These are phyloP conservation scores for Chalciporus sphaerocephalus DNA, from an alignment of 768 basidiomycete genomes.

Conservation along the genomic window DNA sequence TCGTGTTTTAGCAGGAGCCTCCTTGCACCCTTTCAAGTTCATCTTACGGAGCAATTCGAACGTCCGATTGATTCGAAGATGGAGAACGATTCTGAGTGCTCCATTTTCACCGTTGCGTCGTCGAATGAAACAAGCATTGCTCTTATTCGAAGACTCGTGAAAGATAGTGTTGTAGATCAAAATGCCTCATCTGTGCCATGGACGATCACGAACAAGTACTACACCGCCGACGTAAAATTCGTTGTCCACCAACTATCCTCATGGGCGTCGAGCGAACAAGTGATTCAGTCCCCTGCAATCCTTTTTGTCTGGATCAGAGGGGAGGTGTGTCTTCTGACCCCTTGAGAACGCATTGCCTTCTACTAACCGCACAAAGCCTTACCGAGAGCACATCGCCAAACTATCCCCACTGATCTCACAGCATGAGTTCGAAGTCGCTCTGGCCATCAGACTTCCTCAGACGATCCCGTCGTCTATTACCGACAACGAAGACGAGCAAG, in stretches of 20 bases:
- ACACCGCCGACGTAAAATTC: constrained; percentile 73
- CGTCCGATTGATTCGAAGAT: not conserved
- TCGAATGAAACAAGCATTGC: constrained; percentile 14
- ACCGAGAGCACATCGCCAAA: constrained; percentile 49
- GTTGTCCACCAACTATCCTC: constrained; percentile 45
- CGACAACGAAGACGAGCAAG: constrained; percentile 44
- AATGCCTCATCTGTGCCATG: constrained; percentile 46
- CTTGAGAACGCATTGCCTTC: not conserved
- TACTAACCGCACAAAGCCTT: constrained; percentile 41
- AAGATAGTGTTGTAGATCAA: constrained; percentile 16
- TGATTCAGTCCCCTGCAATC: constrained; percentile 53
- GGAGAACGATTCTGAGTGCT: constrained; percentile 19
- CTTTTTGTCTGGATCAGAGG: constrained; percentile 67
- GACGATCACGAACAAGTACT: constrained; percentile 80
- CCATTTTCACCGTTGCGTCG: constrained; percentile 26
- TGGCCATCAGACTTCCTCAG: constrained; percentile 56
- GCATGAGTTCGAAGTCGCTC: constrained; percentile 64
- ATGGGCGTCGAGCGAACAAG: constrained; percentile 39
- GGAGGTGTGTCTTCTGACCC: constrained; percentile 45
- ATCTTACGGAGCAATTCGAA: too few species aligned
- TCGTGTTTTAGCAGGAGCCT: not conserved
- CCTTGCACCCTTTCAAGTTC: not conserved
- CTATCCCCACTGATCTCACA: constrained; percentile 46
- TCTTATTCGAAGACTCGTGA: constrained; percentile 25
- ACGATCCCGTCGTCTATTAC: constrained; percentile 13